Conservation (phyloP, 192 early-diverging fungal species). For the Powellomyces hirtus region DNA sequence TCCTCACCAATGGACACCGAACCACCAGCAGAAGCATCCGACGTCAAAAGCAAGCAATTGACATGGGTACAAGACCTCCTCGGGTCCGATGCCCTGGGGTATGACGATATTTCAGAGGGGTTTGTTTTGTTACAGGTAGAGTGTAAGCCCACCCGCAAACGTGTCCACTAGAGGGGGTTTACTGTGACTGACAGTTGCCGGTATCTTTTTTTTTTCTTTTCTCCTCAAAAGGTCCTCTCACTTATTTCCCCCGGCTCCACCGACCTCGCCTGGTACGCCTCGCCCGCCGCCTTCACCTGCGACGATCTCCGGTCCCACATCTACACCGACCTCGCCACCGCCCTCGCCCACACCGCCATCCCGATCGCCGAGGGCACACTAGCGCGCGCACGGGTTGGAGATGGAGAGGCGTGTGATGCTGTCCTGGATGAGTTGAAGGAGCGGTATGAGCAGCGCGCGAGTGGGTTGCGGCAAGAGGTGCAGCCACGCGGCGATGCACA, state of each 20-base stretch:
- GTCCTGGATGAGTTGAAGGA: neutral
- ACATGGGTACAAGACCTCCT: constrained; percentile 11
- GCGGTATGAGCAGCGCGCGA: neutral
- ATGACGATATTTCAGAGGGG: constrained; percentile 36
- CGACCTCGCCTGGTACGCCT: constrained; percentile 45
- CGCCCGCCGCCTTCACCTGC: constrained; percentile 31
- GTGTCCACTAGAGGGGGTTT: neutral
- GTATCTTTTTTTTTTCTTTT: neutral
- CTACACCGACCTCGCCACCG: neutral
- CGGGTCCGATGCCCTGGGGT: constrained; percentile 26
- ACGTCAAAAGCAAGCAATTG: no score
- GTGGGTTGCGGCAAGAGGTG: no score
- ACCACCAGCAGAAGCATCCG: no score
- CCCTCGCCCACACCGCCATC: neutral
- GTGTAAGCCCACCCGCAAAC: no score
- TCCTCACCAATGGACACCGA: no score
- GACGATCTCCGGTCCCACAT: neutral
- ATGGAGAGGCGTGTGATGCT: neutral
- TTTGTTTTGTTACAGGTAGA: constrained; percentile 45
- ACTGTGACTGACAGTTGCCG: neutral
- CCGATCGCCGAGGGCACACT: neutral
- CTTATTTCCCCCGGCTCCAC: constrained; percentile 32
- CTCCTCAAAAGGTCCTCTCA: constrained; percentile 42
- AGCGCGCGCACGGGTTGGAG: neutral
- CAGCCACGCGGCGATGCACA: no score